Percentiles rank a stretch among this genome's conserved stretches.
Evolutionary conservation across 129 eudicot species (phyloP).

Genomic region (Deinandra increscens): DNA sequence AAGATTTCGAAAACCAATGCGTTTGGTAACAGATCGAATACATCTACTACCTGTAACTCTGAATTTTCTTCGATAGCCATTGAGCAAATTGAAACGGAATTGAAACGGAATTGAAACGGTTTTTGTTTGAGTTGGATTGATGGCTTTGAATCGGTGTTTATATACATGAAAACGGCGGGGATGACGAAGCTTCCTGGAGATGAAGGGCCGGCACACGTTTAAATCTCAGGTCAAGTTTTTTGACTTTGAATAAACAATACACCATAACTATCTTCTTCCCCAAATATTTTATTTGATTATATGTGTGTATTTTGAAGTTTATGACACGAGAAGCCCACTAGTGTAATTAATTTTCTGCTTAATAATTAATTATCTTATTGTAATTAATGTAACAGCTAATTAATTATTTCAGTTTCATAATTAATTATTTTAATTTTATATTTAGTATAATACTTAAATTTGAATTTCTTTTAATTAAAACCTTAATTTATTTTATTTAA

Average conservation of each 20-base stretch:
- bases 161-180: constrained; percentile 12
- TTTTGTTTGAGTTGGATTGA: background rate
- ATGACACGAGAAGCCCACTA: no score
- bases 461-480: no score
- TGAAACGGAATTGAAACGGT: background rate
- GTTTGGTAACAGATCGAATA: constrained; percentile 63
- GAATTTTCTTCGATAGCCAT: constrained; percentile 24
- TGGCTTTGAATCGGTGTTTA: background rate
- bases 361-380: no score
- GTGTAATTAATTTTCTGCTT: no score
- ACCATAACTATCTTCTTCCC: no score
- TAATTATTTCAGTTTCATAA: no score
- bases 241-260: constrained; percentile 18
- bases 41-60: constrained; percentile 27
- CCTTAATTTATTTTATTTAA: no score
- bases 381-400: no score
- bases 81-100: background rate
- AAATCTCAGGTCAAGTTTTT: constrained; percentile 10
- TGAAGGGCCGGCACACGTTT: constrained; percentile 27
- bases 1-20: constrained; percentile 47
- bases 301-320: no score
- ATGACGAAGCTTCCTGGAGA: constrained; percentile 5
- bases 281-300: no score
- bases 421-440: no score
- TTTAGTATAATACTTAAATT: no score